Evolutionary conservation across 1,284 basidiomycete species (phyloP).

Genomic region (Melampsora larici-populina): DNA sequence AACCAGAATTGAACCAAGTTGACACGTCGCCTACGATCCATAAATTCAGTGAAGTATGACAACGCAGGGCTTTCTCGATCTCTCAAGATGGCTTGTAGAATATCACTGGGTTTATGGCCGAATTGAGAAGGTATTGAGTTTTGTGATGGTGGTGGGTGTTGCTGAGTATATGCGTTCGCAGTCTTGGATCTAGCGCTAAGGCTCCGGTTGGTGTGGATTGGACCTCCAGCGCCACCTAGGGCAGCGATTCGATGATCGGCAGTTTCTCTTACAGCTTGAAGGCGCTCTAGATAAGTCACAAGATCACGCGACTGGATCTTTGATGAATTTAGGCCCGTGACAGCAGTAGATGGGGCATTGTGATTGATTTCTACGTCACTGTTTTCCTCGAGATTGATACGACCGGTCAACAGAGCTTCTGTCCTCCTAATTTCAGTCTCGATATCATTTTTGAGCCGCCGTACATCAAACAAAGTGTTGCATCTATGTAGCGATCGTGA

Average conservation of each 20-base stretch:
- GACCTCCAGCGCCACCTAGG: constrained; percentile 66
- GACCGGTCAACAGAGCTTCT: constrained; percentile 59
- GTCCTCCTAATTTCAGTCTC: constrained; percentile 79
- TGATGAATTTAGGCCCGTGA: constrained; percentile 77
- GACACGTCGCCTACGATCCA: constrained; percentile 82
- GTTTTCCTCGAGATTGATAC: constrained; percentile 51
- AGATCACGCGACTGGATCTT: constrained; percentile 75
- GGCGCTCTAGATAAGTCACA: constrained; percentile 77
- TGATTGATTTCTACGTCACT: constrained; percentile 26
- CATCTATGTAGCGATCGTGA: constrained; percentile 75
- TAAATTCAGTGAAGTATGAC: constrained; percentile 95
- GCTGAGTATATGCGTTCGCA: constrained; percentile 47
- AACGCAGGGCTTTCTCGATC: constrained; percentile 57
- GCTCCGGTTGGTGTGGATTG: constrained; percentile 58
- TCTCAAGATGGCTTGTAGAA: constrained; percentile 30
- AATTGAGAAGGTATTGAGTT: constrained; percentile 42
- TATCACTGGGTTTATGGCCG: constrained; percentile 28
- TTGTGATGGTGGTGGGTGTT: constrained; percentile 29
- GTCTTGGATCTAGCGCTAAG: not conserved
- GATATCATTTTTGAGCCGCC: constrained; percentile 84
- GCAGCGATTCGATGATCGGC: constrained; percentile 78
- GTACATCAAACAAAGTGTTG: constrained; percentile 77
- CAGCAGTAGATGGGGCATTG: constrained; percentile 50
- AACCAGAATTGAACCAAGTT: constrained; percentile 94
- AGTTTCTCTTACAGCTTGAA: constrained; percentile 79